Evolutionary conservation across 306 rosid genomes (phyloP), one percentile per base, ranked within the genome.

Genomic region (Casuarina equisetifolia): DNA sequence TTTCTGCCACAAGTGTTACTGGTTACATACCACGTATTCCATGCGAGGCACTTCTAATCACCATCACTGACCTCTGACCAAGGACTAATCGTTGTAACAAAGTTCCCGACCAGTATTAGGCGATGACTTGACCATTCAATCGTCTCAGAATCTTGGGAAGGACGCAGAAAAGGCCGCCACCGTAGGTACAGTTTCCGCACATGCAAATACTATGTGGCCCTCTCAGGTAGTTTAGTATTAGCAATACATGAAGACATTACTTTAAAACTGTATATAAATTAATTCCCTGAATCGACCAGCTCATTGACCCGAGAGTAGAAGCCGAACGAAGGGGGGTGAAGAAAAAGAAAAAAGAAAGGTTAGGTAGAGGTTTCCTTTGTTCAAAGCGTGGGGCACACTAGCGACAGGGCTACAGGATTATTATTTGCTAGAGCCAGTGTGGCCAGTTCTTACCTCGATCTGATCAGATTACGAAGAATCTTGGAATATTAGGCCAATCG

Each of bases 381-480:
- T 6, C 13, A 66, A 66, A 66, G 35, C 6, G 42, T 13, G 42
- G 71, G 40, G 71, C 48, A 35, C 50, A 66, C 35, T 39, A 66
- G 12, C 46, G 70, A 40, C 70, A 39, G 17, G 32, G 32, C 8
- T 44, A 44, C 8, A 44, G 8, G 10, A 44, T 44, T 46, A 46
- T 6, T 46, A 46, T 6, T 6, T 9, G 7, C 9, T 46, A 11
- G 1, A 46, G 48, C 5, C 5, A 44, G 32, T 25, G 32, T 25
- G 70, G 49, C 32, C 70, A 64, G 1, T 58, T 66, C 50, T 39
- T 17, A 19, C 50, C 42, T 66, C 71, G 7, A 8, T 66, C 5
- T 17, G 73, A 48, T 36, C 54, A 70, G 76, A 75, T 48, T 69
- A 59, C 63, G 9, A 12, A 78, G 77, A 53, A 80, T 80, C 72